A percentile compares a stretch with the other conserved stretches of the same genome.
phyloP scores from a whole-genome alignment of 441 rosid genomes.

The Mallotus japonicus region DNA sequence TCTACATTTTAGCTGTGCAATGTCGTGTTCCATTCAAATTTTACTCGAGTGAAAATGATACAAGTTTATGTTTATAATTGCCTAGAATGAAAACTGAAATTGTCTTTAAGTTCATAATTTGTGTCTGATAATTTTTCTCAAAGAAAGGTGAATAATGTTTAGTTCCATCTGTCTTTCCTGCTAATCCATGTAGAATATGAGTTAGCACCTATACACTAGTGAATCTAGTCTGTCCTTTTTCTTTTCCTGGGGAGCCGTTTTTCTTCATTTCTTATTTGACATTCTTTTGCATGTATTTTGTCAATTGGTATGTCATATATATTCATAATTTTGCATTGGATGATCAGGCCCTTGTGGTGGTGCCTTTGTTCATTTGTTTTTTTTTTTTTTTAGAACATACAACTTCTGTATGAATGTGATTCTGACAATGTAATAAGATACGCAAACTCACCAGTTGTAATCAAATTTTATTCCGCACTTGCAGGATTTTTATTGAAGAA shows the following conservation, averaged over 20 bases:
- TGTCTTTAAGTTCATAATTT: not conserved
- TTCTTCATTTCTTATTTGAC: not conserved
- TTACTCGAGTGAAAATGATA: too few relatives aligned
- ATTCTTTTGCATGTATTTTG: not conserved
- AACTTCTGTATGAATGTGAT: not conserved
- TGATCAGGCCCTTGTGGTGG: not conserved
- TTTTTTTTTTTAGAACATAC: not conserved
- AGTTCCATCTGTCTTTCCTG: not conserved
- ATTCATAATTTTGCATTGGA: not conserved
- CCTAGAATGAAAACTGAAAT: not conserved
- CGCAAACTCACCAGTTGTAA: not conserved
- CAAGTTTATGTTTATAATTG: too few relatives aligned
- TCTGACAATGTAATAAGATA: not conserved
- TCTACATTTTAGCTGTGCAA: not conserved
- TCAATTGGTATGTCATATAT: not conserved
- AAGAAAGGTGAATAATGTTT: not conserved
- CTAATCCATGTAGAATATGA: not conserved
- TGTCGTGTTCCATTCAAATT: not conserved
- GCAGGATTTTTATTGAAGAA: conserved; percentile 58
- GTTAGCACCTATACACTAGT: not conserved
- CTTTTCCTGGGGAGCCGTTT: not conserved
- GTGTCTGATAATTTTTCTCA: not conserved
- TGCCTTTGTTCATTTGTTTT: not conserved
- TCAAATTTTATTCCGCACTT: conserved; percentile 1
- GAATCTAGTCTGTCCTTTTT: not conserved